phyloP scores from a whole-genome alignment of 257 asterid species.

The Solanum corneliomulleri region DNA sequence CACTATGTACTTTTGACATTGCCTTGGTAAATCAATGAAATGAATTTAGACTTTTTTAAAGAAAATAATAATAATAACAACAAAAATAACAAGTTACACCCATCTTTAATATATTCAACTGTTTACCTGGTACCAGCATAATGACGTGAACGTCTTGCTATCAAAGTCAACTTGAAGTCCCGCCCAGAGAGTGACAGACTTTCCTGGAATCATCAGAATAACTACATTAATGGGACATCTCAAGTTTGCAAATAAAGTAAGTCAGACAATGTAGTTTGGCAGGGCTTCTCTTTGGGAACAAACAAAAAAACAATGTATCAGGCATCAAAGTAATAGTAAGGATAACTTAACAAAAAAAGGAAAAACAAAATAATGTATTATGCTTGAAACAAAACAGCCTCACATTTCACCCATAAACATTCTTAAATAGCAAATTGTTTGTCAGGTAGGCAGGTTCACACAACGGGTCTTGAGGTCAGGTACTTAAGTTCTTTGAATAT shows the following conservation, averaged over 20 bases:
- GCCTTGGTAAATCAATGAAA: background rate
- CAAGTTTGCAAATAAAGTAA: background rate
- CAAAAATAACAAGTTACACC: background rate
- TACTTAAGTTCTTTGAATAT: background rate
- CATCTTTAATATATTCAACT: background rate
- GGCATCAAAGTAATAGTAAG: background rate
- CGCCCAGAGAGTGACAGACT: slow-evolving; percentile 65
- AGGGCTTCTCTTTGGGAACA: background rate
- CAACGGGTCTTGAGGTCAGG: background rate
- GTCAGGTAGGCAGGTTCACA: background rate
- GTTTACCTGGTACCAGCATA: slow-evolving; percentile 93
- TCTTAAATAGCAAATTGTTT: background rate
- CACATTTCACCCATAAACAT: background rate
- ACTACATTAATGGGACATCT: background rate
- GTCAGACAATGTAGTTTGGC: background rate
- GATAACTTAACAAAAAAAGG: background rate
- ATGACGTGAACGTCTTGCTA: slow-evolving; percentile 92
- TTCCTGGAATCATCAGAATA: slow-evolving; percentile 41
- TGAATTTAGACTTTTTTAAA: background rate
- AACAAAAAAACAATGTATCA: background rate
- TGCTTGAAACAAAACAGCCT: background rate
- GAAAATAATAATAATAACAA: background rate
- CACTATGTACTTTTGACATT: background rate
- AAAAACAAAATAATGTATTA: background rate
- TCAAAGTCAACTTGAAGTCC: slow-evolving; percentile 57